These are phyloP conservation scores for Onygenales sp. DNA, from an alignment of 2,329 filamentous ascomycete species.

Conservation along the genomic window DNA sequence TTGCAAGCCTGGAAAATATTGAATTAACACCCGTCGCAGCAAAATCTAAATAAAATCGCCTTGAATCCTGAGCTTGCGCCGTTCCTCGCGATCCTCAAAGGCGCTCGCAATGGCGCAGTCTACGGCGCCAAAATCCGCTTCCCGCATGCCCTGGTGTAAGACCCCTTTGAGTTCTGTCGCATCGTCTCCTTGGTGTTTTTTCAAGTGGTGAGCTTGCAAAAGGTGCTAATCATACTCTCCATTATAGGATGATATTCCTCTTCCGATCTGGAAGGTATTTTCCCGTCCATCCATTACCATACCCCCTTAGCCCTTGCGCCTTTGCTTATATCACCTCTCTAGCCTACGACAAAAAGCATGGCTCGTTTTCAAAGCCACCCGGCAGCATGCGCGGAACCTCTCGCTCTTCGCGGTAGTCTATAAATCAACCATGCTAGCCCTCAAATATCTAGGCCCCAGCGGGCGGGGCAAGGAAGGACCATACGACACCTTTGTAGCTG, in stretches of 20 bases:
- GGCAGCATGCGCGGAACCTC: slow-evolving; percentile 83
- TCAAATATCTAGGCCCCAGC: slow-evolving; percentile 48
- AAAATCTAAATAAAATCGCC: slow-evolving; percentile 62
- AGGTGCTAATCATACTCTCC: slow-evolving; percentile 11
- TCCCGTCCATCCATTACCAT: background rate
- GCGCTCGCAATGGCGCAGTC: slow-evolving; percentile 88
- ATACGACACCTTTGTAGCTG: slow-evolving; percentile 78
- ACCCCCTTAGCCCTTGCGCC: slow-evolving; percentile 1
- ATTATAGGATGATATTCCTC: slow-evolving; percentile 77
- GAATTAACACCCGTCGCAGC: slow-evolving; percentile 34
- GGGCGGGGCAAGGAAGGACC: slow-evolving; percentile 51
- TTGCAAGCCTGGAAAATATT: background rate
- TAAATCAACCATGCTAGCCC: slow-evolving; percentile 68
- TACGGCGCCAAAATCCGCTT: slow-evolving; percentile 98
- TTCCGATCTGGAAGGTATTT: slow-evolving; percentile 78
- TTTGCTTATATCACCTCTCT: slow-evolving; percentile 2
- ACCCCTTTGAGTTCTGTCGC: background rate
- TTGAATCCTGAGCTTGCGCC: slow-evolving; percentile 81
- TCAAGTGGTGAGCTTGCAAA: background rate
- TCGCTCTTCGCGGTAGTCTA: slow-evolving; percentile 87
- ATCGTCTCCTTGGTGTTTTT: background rate
- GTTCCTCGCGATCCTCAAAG: slow-evolving; percentile 77
- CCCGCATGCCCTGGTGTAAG: slow-evolving; percentile 83
- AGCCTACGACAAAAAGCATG: slow-evolving; percentile 64
- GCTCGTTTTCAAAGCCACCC: slow-evolving; percentile 76